Base-by-base conservation (phyloP, 2,329 filamentous ascomycete genomes). In the Ceratocystis harringtonii region DNA sequence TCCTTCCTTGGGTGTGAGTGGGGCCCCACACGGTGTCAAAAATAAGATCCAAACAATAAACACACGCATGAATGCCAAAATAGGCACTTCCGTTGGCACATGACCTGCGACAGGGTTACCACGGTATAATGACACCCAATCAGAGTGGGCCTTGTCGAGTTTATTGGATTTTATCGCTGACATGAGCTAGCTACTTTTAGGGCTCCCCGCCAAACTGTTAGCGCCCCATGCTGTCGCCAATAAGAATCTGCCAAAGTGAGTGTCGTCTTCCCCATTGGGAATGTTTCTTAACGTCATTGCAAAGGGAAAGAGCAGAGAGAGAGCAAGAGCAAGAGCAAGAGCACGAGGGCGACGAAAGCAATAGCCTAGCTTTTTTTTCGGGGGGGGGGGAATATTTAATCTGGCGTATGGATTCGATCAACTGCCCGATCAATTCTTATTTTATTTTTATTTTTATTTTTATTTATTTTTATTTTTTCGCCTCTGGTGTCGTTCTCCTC, bases 251-350 rank as follows among this genome's bases (percentile, higher is more conserved):
- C 52, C 52, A 57, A 57, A 57, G 52, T 32, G 15, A 3, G 15
- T 30, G 52, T 57, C 52, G 52, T 57, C 52, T 57, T 57, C 52
- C 52, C 52, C 52, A 57, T 57, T 57, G 28, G 52, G 52, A 57
- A 57, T 28, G 25, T 57, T 57, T 57, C 52, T 30, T 57, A 57
- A 57, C 52, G 52, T 57, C 52, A 57, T 57, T 15, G 52, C n/a
- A 57, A 32, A 17, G 25, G 5, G 25, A 25, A 52, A 52, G 5
- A 15, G 10, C 4, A 52, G 10, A 32, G 45, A 22, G 5, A 50
- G 8, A 25, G n/a, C n/a, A n/a, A n/a, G 19, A 15, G 19, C 15
- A 19, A 50, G n/a, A 25, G 45, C 45, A 25, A 52, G 48, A 52
- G n/a, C 19, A 25, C n/a, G 15, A 50, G 15, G 5, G 45, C n/a